Percentiles rank a stretch among this genome's conserved stretches.
phyloP scores from a whole-genome alignment of 495 filamentous ascomycete species.

The Aspergillus carlsbadensis region DNA sequence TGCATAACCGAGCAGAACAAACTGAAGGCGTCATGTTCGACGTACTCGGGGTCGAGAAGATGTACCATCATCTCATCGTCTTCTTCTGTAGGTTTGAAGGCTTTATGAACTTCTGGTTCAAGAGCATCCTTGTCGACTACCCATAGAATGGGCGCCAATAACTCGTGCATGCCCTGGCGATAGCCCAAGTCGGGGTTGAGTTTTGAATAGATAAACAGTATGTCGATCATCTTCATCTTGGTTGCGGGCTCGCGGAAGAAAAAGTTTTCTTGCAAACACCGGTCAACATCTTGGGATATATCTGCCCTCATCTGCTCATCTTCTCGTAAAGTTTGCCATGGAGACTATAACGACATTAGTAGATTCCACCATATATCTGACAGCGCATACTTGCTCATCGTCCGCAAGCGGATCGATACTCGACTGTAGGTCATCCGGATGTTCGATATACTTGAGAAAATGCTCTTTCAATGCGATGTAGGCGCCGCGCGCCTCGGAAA shows the following conservation, averaged over 20 bases:
- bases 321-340: slow-evolving; percentile 79
- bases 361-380: slow-evolving; percentile 26
- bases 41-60: slow-evolving; percentile 64
- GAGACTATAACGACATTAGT: slow-evolving; percentile 63
- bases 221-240: slow-evolving; percentile 80
- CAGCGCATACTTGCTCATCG: slow-evolving; percentile 66
- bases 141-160: slow-evolving; percentile 89
- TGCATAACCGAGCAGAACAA: slow-evolving; percentile 87
- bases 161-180: slow-evolving; percentile 96
- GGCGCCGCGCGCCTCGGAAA: slow-evolving; percentile 67
- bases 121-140: slow-evolving; percentile 82
- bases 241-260: slow-evolving; percentile 82
- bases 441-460: slow-evolving; percentile 74
- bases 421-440: slow-evolving; percentile 75
- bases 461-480: slow-evolving; percentile 72
- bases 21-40: slow-evolving; percentile 90
- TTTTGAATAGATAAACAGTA: slow-evolving; percentile 93
- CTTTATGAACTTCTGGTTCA: slow-evolving; percentile 33
- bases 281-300: slow-evolving; percentile 92
- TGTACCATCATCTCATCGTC: slow-evolving; percentile 55
- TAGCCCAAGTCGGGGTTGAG: slow-evolving; percentile 87
- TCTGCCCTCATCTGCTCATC: slow-evolving; percentile 84
- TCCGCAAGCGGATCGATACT: slow-evolving; percentile 83
- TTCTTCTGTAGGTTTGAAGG: slow-evolving; percentile 18
- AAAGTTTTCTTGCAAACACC: slow-evolving; percentile 87